Percentiles rank a stretch among this genome's conserved stretches.
Conservation (phyloP, 225 moss, liverwort and hornwort species). For the Bryoerythrophyllum caledonicum region DNA sequence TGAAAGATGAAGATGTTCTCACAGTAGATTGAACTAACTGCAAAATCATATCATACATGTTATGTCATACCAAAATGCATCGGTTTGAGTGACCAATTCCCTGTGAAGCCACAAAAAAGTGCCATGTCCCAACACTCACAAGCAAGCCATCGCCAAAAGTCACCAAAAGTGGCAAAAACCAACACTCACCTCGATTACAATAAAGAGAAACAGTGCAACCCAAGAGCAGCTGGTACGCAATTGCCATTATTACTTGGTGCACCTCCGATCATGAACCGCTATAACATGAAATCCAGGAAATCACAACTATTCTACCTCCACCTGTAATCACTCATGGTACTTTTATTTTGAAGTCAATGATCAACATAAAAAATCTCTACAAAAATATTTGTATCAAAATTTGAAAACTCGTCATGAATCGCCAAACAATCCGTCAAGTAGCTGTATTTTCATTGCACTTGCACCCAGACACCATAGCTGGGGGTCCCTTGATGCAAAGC, state of each 20-base stretch:
- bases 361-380: not conserved
- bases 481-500: conserved; percentile 70
- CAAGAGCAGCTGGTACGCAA: not conserved
- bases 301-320: conserved; percentile 1
- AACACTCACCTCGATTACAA: not conserved
- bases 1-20: not conserved
- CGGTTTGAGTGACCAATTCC: not conserved
- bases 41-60: not conserved
- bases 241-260: conserved; percentile 22
- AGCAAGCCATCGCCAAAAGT: not conserved
- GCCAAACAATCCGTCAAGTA: not conserved
- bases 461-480: conserved; percentile 64
- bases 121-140: not conserved
- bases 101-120: not conserved
- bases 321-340: conserved; percentile 14
- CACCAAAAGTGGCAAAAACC: not conserved
- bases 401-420: not conserved
- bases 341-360: conserved; percentile 31
- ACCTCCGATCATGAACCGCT: not conserved
- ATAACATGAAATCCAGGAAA: not conserved
- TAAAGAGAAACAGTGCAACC: not conserved
- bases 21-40: not conserved
- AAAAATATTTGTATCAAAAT: conserved; percentile 20
- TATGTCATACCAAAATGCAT: not conserved
- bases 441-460: conserved; percentile 18